Evolutionary conservation across 768 basidiomycete genomes (phyloP).

Genomic region (Terana coerulea): DNA sequence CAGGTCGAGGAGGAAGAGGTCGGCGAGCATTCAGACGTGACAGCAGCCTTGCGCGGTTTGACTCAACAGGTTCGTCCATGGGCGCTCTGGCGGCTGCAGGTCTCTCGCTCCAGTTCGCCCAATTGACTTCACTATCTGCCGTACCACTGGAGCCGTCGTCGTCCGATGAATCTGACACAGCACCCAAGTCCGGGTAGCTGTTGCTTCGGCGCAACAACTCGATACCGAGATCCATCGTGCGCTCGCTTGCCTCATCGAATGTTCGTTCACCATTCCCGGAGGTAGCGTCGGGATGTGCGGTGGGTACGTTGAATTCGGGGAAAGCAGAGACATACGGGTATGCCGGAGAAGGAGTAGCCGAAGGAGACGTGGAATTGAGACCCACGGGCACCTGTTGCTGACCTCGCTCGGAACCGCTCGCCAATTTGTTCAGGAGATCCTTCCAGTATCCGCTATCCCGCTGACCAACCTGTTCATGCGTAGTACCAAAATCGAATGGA

Average conservation of each 20-base stretch:
- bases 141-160: background rate
- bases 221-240: slow-evolving; percentile 6
- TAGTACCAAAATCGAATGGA: too few species aligned
- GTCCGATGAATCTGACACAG: background rate
- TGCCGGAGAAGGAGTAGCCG: too few species aligned
- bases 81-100: background rate
- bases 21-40: background rate
- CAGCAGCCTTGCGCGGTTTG: background rate
- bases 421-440: too few species aligned
- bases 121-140: background rate
- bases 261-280: background rate
- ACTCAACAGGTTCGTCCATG: background rate
- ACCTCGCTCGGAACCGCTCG: too few species aligned
- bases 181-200: background rate
- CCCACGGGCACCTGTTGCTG: too few species aligned
- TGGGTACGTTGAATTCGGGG: too few species aligned
- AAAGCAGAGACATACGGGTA: too few species aligned
- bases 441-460: too few species aligned
- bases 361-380: too few species aligned
- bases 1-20: slow-evolving; percentile 1
- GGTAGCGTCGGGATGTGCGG: background rate
- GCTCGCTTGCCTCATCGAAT: slow-evolving; percentile 12
- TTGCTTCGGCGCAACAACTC: slow-evolving; percentile 7
- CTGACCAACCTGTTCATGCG: too few species aligned
- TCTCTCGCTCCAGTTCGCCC: background rate